Evolutionary conservation across 176 grass and related monocot species (phyloP), one percentile per base, ranked within the genome.

Genomic region (Oryza coarctata): DNA sequence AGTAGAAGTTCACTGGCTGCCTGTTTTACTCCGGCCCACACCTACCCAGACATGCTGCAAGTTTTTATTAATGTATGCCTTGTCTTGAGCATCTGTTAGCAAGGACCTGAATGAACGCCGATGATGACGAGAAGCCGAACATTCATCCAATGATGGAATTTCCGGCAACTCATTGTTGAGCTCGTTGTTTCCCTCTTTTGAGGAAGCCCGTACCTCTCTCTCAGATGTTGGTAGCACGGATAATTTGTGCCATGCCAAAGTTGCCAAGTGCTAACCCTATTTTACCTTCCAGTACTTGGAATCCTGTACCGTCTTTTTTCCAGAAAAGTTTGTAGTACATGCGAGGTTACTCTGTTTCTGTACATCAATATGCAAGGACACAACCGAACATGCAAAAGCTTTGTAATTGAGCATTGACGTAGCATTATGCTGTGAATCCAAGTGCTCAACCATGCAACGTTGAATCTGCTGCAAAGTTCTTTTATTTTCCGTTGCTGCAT

Each of bases 161-260:
- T 47, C 50, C 63, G 20, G 69, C 67, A 82, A 82, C 68, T 31
- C 74, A 41, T 49, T 68, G 52, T 26, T 28, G 68, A 68, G 38
- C 36, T 32, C 43, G 68, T 22, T 73, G 31, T 36, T 22, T 23
- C 7, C 15, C 43, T 55, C 57, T 66, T n/a, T 27, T 1, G 2
- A 52, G 30, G 23, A 63, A 62, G 49, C 75, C 44, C 68, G 43
- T 27, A 29, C 28, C 68, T 69, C 68, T 18, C 3, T 38, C 11
- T n/a, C n/a, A 36, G 83, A 82, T 30, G 88, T 86, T 86, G 61
- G 76, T 74, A 65, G 83, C 49, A 62, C 82, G 52, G 74, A 61
- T 78, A 49, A 57, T 82, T 63, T 79, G 35, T 68, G 73, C 67
- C 67, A 25, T 13, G 52, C 65, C 58, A 30, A 74, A 63, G 63